Conservation (phyloP, 1,284 basidiomycete genomes). For the Trichosporon faecale region DNA sequence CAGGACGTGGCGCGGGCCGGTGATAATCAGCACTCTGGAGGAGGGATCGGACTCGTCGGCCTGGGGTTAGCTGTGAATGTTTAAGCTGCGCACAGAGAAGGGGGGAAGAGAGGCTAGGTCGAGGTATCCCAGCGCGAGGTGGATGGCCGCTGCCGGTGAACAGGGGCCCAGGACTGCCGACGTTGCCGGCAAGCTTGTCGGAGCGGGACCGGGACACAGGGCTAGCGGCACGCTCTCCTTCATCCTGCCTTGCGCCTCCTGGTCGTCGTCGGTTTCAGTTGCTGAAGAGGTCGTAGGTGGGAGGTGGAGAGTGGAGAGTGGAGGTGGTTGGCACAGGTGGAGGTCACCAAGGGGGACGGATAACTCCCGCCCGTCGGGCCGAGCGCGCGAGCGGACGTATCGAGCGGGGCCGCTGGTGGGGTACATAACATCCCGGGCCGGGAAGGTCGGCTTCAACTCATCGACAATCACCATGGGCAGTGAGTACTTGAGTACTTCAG, state of each 20-base stretch:
- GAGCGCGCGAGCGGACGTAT: too few relatives aligned
- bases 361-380: slow-evolving; percentile 6
- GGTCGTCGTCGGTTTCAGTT: too few relatives aligned
- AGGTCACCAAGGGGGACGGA: background rate
- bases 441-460: background rate
- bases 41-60: background rate
- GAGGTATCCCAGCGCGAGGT: background rate
- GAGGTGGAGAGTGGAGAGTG: background rate
- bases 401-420: background rate
- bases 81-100: background rate
- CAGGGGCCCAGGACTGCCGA: background rate
- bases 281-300: background rate
- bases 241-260: background rate
- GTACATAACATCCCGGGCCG: background rate
- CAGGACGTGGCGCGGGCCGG: slow-evolving; percentile 28
- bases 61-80: background rate
- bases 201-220: background rate
- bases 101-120: background rate
- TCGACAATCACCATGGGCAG: slow-evolving; percentile 22
- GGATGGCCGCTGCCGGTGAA: background rate
- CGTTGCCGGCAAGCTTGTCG: background rate
- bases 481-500: slow-evolving; percentile 18
- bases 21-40: slow-evolving; percentile 36
- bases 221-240: background rate
- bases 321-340: background rate